Evolutionary conservation across 345 rosid genomes (phyloP), one percentile per base, ranked within the genome.

Genomic region (Eucalyptus dawsonii): DNA sequence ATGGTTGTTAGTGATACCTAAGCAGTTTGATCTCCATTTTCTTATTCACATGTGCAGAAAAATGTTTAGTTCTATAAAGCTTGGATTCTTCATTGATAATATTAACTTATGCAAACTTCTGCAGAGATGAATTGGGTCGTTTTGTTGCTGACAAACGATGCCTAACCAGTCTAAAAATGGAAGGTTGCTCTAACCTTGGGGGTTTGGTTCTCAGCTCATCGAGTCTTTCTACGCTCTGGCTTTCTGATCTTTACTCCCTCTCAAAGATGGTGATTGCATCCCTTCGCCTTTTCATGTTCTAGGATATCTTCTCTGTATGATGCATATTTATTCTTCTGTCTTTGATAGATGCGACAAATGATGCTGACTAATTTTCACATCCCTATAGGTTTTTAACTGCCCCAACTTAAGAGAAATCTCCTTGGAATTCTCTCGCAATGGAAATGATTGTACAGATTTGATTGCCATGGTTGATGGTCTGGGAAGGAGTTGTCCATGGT

Each of bases 61-160:
- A 65, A 65, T 22, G 34, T 85, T 47, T 24, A 27, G n/a, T 27
- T 47, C 76, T 15, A n/a, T 65, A n/a, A 69, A 34, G 80, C 80
- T 34, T 69, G 44, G 4, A 69, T 6, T 49, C 69, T 72, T 53
- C 22, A 45, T 85, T 89, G 47, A 16, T 5, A 27, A 40, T 54
- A 15, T 60, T 56, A 88, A 19, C 87, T 5, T n/a, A 44, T 90
- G 91, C 37, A 40, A 76, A 76, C 89, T 89, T 86, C 19, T 92
- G 93, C 91, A 97, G 99, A 60, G 98, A 96, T 92, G 99, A 97
- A 92, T 89, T 98, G 89, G 94, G 95, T 92, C 99, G 99, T 80
- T 98, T 97, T 96, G 99, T 98, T 89, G 97, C 99, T 67, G 97
- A 96, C 91, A 97, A 94, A 91, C 96, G 95, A 89, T 95, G 97